Evolutionary conservation across 2,329 filamentous ascomycete species (phyloP).

Genomic region (Calonectria pseudoturangicola): DNA sequence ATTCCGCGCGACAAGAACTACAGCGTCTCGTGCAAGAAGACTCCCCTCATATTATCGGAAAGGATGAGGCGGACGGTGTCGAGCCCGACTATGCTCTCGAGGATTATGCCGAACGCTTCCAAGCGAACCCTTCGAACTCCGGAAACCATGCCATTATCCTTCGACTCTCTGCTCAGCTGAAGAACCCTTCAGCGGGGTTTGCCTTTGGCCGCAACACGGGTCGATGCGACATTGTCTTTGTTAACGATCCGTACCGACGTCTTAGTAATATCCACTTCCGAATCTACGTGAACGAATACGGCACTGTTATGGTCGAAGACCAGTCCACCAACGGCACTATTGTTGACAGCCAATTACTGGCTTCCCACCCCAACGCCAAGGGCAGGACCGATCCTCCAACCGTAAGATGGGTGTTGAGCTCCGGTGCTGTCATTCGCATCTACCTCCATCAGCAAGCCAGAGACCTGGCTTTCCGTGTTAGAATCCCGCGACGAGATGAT

Average conservation of each 20-base stretch:
- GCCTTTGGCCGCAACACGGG: slow-evolving; percentile 86
- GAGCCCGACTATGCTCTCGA: slow-evolving; percentile 71
- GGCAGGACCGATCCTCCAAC: slow-evolving; percentile 58
- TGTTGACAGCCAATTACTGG: slow-evolving; percentile 84
- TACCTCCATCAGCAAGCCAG: slow-evolving; percentile 69
- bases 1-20: slow-evolving; percentile 83
- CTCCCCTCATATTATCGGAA: slow-evolving; percentile 70
- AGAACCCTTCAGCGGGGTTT: slow-evolving; percentile 83
- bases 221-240: slow-evolving; percentile 83
- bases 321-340: slow-evolving; percentile 96
- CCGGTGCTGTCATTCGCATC: slow-evolving; percentile 84
- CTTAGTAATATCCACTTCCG: slow-evolving; percentile 98
- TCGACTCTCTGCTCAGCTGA: slow-evolving; percentile 83
- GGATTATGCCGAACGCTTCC: slow-evolving; percentile 70
- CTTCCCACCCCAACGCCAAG: slow-evolving; percentile 61
- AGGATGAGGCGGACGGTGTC: slow-evolving; percentile 69
- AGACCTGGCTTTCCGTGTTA: slow-evolving; percentile 88
- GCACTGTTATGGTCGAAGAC: slow-evolving; percentile 93
- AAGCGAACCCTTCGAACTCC: slow-evolving; percentile 65
- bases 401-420: slow-evolving; percentile 77
- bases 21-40: slow-evolving; percentile 67
- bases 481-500: slow-evolving; percentile 85
- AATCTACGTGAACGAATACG: slow-evolving; percentile 91
- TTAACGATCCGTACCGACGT: slow-evolving; percentile 79
- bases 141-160: slow-evolving; percentile 84